Evolutionary conservation across 805 yeast species (phyloP).

Genomic region (Candida qinlingensis): DNA sequence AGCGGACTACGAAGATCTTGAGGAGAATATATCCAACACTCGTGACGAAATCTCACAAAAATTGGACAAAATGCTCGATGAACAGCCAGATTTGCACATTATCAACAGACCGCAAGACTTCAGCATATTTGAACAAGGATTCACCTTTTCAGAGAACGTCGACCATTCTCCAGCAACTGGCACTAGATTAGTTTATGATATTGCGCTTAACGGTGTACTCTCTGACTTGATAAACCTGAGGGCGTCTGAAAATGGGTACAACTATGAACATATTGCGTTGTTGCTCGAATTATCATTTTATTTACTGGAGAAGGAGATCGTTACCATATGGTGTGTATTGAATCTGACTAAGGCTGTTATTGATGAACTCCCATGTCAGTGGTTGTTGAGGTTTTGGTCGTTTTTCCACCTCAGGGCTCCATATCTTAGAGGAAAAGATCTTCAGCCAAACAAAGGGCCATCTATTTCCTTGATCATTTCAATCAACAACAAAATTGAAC

Average conservation of each 20-base stretch:
- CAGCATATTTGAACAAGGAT: not conserved
- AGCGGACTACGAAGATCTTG: not conserved
- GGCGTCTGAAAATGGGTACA: slow-evolving; percentile 11
- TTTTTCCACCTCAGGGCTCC: slow-evolving; percentile 14
- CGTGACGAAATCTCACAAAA: not conserved
- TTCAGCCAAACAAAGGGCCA: slow-evolving; percentile 9
- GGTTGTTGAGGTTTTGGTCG: slow-evolving; percentile 20
- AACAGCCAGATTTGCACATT: not conserved
- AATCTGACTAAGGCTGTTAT: slow-evolving; percentile 8
- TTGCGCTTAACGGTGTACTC: slow-evolving; percentile 7
- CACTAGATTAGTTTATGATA: slow-evolving; percentile 6
- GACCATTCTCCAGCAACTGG: not conserved
- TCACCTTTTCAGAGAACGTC: not conserved
- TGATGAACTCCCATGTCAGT: slow-evolving; percentile 7
- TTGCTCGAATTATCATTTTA: slow-evolving; percentile 18
- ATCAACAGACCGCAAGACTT: not conserved
- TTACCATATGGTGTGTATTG: slow-evolving; percentile 13
- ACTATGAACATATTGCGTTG: slow-evolving; percentile 12
- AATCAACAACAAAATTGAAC: slow-evolving; percentile 13
- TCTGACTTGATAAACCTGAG: slow-evolving; percentile 9
- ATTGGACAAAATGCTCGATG: not conserved
- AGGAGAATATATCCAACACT: not conserved
- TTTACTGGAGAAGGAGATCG: slow-evolving; percentile 3
- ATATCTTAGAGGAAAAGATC: not conserved
- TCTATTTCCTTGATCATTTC: slow-evolving; percentile 12